Evolutionary conservation across 495 filamentous ascomycete genomes (phyloP), one percentile per base, ranked within the genome.

Genomic region (Hamigera avellanea): DNA sequence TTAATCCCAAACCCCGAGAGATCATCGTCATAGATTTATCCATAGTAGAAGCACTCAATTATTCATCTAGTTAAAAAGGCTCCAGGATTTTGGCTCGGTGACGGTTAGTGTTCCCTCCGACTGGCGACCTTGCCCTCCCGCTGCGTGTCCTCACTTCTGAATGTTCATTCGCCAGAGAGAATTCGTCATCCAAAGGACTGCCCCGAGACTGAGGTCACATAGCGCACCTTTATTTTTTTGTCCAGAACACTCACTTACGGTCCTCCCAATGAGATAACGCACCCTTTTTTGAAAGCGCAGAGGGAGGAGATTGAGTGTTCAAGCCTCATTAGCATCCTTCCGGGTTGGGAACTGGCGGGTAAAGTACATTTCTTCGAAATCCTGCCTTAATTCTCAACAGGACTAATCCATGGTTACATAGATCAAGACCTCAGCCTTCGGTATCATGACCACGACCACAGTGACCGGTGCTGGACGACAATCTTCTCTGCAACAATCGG

Each of bases 381-480:
- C n/a, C n/a, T n/a, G n/a, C n/a, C n/a, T n/a, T n/a, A n/a, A n/a
- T n/a, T n/a, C n/a, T n/a, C n/a, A n/a, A n/a, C n/a, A n/a, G n/a
- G n/a, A n/a, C n/a, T n/a, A n/a, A n/a, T n/a, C n/a, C n/a, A n/a
- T n/a, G n/a, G n/a, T n/a, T 23, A 23, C 21, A 23, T 23, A 23
- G 21, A 5, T 23, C 21, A 9, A 23, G 5, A 23, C 21, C 5
- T 23, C 21, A 4, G 21, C 4, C 4, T 10, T 10, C 14, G 14
- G 33, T n/a, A 65, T 15, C 32, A 48, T 69, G 65, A 59, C 59
- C 25, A 67, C 63, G 37, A 61, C 60, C 12, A 61, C 59, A 32
- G 52, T 66, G 33, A 67, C 62, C 18, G 63, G 61, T 19, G 61
- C 61, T 42, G 65, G 62, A 33, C 60, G 60, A 50, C 60, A 60